Evolutionary conservation across 768 basidiomycete genomes (phyloP), one percentile per base, ranked within the genome.

Genomic region (Omphalotus guepiniiformis): DNA sequence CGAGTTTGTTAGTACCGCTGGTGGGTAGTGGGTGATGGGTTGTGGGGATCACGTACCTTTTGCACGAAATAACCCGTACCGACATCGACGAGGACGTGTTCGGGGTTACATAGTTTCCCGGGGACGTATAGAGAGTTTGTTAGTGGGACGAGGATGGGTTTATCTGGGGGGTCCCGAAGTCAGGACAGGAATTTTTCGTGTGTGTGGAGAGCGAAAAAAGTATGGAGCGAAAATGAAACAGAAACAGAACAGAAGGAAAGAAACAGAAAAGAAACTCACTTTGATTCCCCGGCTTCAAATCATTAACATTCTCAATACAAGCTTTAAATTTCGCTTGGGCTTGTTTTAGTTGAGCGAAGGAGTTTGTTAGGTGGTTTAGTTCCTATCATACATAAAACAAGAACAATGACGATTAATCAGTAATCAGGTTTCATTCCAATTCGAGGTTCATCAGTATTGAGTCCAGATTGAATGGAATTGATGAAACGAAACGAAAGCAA

Each of bases 51-150:
- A 46, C 71, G 36, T 39, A 91, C 96, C 78, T 98, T 99, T 67
- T 90, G 83, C 15, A 98, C 88, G 55, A 85, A 97, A 66, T 97
- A 99, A 0, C 96, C 95, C 0, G 95, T 98, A 1, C 96, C 96
- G 22, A 98, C 76, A 62, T 99, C 96, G 30, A 98, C 81, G 52
- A 98, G 84, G 39, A 99, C 94, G 55, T 91, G 79, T 37, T 93
- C 86, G 1, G 79, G 65, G 59, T 96, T 88, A 34, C 72, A 74
- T 39, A 98, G 74, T 66, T 84, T 92, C 16, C 94, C 96, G 2
- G 95, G 93, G 21, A 98, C 88, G 60, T 97, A 98, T 2, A 99
- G 77, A 1, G 94, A 97, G 63, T 88, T 91, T 13, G 93, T 97
- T 46, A 98, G 66, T 5, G 96, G 95, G 8, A 98, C 90, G 12